Base-by-base conservation (phyloP, 371 early-diverging fungal species). In the Conidiobolus coronatus region DNA sequence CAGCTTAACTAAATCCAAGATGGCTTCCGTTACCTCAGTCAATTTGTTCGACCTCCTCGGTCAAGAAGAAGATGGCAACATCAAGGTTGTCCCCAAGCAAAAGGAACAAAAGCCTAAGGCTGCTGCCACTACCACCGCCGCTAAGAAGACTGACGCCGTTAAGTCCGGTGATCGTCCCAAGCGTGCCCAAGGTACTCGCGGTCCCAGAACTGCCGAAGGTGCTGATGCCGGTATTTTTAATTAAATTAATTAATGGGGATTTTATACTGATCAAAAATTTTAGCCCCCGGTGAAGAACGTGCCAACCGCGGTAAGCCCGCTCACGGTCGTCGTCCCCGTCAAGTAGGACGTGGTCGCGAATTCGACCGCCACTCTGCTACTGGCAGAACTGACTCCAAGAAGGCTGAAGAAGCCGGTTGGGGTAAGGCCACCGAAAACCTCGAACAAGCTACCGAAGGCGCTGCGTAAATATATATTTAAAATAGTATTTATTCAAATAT, bases 351-450 rank as follows among this genome's bases (percentile, higher is more conserved):
- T 48, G 75, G 71, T n/a, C 66, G 80, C 56, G 74, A 77, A 59
- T 76, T 70, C 60, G 89, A 88, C 60, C 79, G 89, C 55, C 82
- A 78, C 65, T 70, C 70, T 52, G 80, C 68, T 52, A 73, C 77
- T 39, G 84, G 75, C 54, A 62, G 68, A 58, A 65, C 67, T 56
- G 84, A 81, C 59, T 67, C 70, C 52, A 75, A 80, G 43, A 88
- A 88, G 75, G 86, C 86, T 74, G 76, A 76, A 53, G 74, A 73
- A 54, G 67, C 73, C 54, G 75, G 73, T 36, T 82, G 83, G 82
- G 87, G 87, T 51, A 67, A 79, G 52, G 57, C 67, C 50, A 59
- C 62, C 52, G 61, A 49, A 21, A 43, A 58, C 14, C 38, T 37
- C 23, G 37, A 36, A 42, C 15, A 48, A 22, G 12, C 42, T 47